A percentile compares a stretch with the other conserved stretches of the same genome.
Conservation (phyloP, 208 protist species). For the Wallacemonas sp. region DNA sequence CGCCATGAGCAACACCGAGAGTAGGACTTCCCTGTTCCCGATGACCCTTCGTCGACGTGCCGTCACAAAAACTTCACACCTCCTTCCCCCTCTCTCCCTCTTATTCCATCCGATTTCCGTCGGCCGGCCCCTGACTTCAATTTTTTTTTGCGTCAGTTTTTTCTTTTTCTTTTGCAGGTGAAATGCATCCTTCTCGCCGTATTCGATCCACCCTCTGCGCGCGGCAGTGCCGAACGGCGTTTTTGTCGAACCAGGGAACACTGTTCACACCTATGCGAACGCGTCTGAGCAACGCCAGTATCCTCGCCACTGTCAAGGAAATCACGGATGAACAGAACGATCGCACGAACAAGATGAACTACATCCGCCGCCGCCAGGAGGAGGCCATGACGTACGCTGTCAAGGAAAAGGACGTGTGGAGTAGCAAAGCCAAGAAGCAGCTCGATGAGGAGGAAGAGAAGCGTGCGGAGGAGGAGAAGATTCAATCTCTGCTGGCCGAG, state of each 20-base stretch:
- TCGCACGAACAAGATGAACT: slow-evolving; percentile 74
- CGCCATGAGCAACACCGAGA: too few relatives aligned
- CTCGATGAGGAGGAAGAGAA: slow-evolving; percentile 52
- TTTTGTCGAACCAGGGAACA: slow-evolving; percentile 1
- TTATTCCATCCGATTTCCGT: too few relatives aligned
- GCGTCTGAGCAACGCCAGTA: slow-evolving; percentile 77
- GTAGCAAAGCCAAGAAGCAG: slow-evolving; percentile 73
- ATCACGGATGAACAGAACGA: slow-evolving; percentile 75
- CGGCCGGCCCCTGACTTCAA: too few relatives aligned
- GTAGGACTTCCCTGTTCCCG: too few relatives aligned
- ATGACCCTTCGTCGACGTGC: too few relatives aligned
- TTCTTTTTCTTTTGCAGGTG: not conserved
- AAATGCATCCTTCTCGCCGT: not conserved
- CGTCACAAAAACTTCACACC: too few relatives aligned
- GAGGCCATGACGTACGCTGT: slow-evolving; percentile 75
- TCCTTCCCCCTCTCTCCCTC: too few relatives aligned
- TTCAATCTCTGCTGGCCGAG: slow-evolving; percentile 56
- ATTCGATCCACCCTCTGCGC: not conserved
- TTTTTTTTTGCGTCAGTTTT: slow-evolving; percentile 4
- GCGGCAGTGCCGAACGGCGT: not conserved
- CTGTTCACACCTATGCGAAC: slow-evolving; percentile 8
- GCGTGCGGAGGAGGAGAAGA: slow-evolving; percentile 43
- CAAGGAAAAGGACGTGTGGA: slow-evolving; percentile 78
- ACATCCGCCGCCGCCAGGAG: slow-evolving; percentile 66
- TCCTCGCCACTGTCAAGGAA: slow-evolving; percentile 64